phyloP scores from a whole-genome alignment of 148 eudicot species.

The Amaranthus cruentus region DNA sequence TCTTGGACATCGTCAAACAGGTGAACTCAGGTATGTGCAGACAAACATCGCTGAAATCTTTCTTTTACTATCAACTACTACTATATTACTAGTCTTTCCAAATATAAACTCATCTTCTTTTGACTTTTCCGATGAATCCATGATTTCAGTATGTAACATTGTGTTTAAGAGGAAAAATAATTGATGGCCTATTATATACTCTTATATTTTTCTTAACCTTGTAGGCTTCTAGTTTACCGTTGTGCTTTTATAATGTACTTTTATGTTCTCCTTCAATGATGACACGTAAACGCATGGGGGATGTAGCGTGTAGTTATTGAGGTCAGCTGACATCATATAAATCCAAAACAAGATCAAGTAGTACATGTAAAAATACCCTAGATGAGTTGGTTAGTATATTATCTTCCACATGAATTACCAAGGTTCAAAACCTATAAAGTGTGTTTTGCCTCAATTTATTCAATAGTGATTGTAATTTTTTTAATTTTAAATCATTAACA shows the following conservation, averaged over 20 bases:
- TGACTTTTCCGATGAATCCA: not conserved
- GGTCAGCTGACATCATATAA: too few relatives aligned
- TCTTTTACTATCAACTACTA: not conserved
- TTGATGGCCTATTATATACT: not conserved
- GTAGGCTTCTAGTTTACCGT: not conserved
- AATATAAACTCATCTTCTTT: not conserved
- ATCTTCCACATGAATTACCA: too few relatives aligned
- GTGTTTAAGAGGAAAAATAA: not conserved
- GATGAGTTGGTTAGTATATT: too few relatives aligned
- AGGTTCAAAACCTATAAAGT: too few relatives aligned
- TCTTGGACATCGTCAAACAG: constrained; percentile 82
- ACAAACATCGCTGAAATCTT: not conserved
- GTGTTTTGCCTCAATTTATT: too few relatives aligned
- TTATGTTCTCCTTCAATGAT: not conserved
- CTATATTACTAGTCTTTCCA: not conserved
- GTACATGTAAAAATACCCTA: too few relatives aligned
- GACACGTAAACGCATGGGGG: not conserved
- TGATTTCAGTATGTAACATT: not conserved
- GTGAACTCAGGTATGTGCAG: constrained; percentile 73
- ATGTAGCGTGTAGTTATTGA: too few relatives aligned
- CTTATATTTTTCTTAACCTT: not conserved
- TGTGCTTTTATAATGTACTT: not conserved
- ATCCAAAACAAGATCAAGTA: too few relatives aligned
- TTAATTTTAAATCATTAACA: too few relatives aligned
- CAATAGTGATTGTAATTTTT: too few relatives aligned